phyloP scores from a whole-genome alignment of 805 yeast species.

The Sugiyamaella qingdaonensis region DNA sequence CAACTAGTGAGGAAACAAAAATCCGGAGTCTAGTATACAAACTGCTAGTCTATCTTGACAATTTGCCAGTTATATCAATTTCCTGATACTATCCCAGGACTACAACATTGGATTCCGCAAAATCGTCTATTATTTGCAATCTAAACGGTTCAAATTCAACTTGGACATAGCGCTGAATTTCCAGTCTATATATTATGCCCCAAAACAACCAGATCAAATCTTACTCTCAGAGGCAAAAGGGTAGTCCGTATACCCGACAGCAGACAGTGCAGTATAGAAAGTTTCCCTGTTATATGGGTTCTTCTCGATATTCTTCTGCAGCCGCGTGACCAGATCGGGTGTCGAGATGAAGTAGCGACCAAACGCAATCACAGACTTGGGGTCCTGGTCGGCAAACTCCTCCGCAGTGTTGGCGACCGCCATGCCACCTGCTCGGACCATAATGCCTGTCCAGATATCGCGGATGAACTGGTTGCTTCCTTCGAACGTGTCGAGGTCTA shows the following conservation, averaged over 20 bases:
- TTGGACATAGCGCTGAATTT: too few species aligned
- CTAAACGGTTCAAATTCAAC: too few species aligned
- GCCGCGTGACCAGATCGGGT: conserved; percentile 50
- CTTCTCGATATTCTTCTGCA: conserved; percentile 40
- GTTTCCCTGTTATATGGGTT: conserved; percentile 45
- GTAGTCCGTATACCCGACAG: conserved; percentile 13
- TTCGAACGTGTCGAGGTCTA: conserved; percentile 13
- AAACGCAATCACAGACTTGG: conserved; percentile 32
- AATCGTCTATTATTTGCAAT: too few species aligned
- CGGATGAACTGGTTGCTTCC: conserved; percentile 23
- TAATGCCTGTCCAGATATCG: conserved; percentile 43
- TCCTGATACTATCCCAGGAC: too few species aligned
- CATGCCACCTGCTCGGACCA: conserved; percentile 41
- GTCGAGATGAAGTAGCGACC: conserved; percentile 52
- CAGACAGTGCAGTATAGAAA: conserved; percentile 36
- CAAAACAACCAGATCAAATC: not conserved
- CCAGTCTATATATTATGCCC: too few species aligned
- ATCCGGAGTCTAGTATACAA: too few species aligned
- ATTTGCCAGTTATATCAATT: too few species aligned
- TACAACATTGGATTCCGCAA: too few species aligned
- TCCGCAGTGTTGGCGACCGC: conserved; percentile 14
- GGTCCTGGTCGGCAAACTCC: conserved; percentile 27
- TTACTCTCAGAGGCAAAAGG: conserved; percentile 5
- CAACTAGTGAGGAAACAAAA: too few species aligned
- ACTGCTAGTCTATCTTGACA: too few species aligned